Evolutionary conservation across 1,139 yeast species (phyloP), one percentile per base, ranked within the genome.

Genomic region (Blastobotrys arbuscula): DNA sequence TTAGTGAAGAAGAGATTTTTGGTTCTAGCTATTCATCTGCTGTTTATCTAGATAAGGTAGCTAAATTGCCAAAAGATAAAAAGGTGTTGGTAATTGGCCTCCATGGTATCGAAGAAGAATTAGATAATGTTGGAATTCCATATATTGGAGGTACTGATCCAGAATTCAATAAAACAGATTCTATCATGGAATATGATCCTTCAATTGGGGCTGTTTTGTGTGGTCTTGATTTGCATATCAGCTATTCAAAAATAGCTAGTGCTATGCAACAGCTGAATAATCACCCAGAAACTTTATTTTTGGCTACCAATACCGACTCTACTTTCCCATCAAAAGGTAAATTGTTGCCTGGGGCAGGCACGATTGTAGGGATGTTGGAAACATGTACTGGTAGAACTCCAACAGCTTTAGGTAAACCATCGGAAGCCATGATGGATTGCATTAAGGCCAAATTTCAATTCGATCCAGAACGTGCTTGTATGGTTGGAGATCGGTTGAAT

Each of bases 301-400:
- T 94, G 56, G 97, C 97, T 26, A 92, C 98, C n/a, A 92, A 92
- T 65, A 84, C 85, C 43, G 98, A 92, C 65, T 84, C 96, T 1
- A 92, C 98, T 0, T 92, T 82, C 72, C 98, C 98, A 4, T 79
- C 85, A 50, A 83, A 86, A 64, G 96, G 96, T 1, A 75, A 79
- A 58, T 76, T 86, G 47, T 74, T 92, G 47, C 94, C 96, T 24
- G 98, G 98, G 20, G 97, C 98, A 1, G 98, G 98, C 1, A 83
- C 97, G 2, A 79, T 88, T 56, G 84, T 92, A 44, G 87, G 88
- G 55, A 76, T 90, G 0, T 80, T 88, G n/a, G 78, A 85, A 3
- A 81, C 71, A 55, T 83, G 95, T 15, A 73, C 88, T 39, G 92
- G 90, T 12, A 76, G 97, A 57, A 70, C 77, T 55, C 89, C 90